Evolutionary conservation across 805 yeast genomes (phyloP), one percentile per base, ranked within the genome.

Genomic region (Sugiyamaella marilandica): DNA sequence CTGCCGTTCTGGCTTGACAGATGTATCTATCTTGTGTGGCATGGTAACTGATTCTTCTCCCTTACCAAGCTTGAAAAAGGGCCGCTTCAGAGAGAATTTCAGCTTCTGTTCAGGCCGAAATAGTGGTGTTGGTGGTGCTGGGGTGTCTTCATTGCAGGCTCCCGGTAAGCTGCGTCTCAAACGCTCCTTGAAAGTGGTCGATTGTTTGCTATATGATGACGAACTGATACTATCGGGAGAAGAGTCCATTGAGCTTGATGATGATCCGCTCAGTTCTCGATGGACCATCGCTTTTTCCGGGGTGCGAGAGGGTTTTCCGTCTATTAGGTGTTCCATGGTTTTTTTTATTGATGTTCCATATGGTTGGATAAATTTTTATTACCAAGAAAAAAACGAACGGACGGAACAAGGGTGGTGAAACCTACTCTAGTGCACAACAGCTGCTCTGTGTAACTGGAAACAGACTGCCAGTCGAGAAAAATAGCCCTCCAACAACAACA

Each of bases 81-180:
- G 43, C 24, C 43, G 19, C 16, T 39, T 39, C 21, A 39, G 24
- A 16, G 43, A 39, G 24, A 39, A 39, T 21, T 39, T 39, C 24
- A 14, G 43, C 43, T 39, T 39, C 43, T 39, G 43, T 16, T 39
- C 43, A 5, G 16, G 24, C 19, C 43, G 43, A 39, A n/a, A 39
- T 11, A 16, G 13, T 10, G 19, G 14, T 11, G 24, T 10, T 8
- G 16, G 11, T 36, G 41, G 41, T n/a, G 39, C 8, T 5, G 43
- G 5, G 14, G 21, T 13, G 5, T 39, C 43, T 13, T 39, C 43
- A 39, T 39, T 39, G 24, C 16, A 19, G 19, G 7, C 7, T 2
- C 43, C 43, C 2, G 43, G 43, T n/a, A 39, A 21, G 16, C 21
- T 39, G 13, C 43, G 19, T 19, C 19, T 13, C 5, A 39, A 9